Evolutionary conservation across 192 early-diverging fungal species (phyloP), one percentile per base, ranked within the genome.

Genomic region (Coemansia sp.): DNA sequence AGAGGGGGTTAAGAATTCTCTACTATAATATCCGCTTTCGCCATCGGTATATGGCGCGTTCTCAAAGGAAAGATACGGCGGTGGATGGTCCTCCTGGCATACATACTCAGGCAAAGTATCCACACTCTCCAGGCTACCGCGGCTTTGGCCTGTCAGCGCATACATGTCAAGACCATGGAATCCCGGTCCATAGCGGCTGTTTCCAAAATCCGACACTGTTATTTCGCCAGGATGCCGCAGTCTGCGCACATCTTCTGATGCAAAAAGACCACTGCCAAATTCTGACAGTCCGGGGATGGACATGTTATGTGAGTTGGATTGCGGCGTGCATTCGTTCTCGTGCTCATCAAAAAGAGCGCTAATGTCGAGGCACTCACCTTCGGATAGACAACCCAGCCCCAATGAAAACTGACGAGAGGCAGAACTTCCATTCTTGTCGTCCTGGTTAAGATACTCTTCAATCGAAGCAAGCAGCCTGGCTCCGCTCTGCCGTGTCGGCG

Each of bases 21-120:
- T 40, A 13, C 16, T 41, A 22, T 16, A 41, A 26, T 15, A 4
- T 12, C 22, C 21, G 51, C 26, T 11, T 8, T 22, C 57, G 7
- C 39, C n/a, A 37, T 16, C 8, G 3, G 39, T 59, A 16, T 49
- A 72, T 10, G 65, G 62, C 1, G 63, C 56, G 21, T 60, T 52
- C 2, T 22, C 26, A 39, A 52, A 49, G 42, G 41, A 61, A 22
- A 60, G 60, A 7, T 82, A 82, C 6, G 80, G 59, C 37, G 80
- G 80, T 18, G 80, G 80, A 47, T 66, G 71, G 9, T 73, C 80
- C 2, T 65, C 41, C 6, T 46, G 61, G 0, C 68, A 59, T 19
- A 55, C 55, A 42, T 82, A 82, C 45, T 74, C 72, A 22, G 80
- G 80, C 72, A 82, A 62, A 12, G 75, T 77, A 46, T 82, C 80